Evolutionary conservation across 2,329 filamentous ascomycete genomes (phyloP), one percentile per base, ranked within the genome.

Genomic region (Bipolaris bicolor): DNA sequence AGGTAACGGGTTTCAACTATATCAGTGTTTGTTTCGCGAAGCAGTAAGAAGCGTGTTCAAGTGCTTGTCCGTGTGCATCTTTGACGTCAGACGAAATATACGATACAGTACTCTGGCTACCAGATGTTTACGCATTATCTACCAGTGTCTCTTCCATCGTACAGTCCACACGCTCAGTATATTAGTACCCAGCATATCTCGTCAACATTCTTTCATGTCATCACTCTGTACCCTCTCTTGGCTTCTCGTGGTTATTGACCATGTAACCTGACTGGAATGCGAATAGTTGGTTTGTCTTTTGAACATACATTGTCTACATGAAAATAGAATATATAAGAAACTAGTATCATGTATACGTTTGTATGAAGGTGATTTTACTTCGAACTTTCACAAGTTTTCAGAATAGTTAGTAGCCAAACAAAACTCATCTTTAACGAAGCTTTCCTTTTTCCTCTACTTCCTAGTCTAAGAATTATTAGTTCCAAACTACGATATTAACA

Each of bases 1-100:
- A 65, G 72, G 63, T 75, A 67, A 55, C 46, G 13, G 22, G 29
- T 18, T 43, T 40, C 11, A n/a, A 37, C 26, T 6, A 31, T 31
- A 22, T 7, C 9, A 10, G 20, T 31, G 7, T 39, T 43, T 22
- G 34, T 51, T 43, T 31, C 29, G 16, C 29, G 29, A 31, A 33
- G 40, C 36, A 47, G 22, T 40, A 37, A 26, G n/a, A 39, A 39
- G 54, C 50, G 47, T 52, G 50, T 46, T 36, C 39, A 40, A 49
- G 22, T 43, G 33, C 55, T 49, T 55, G 40, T 11, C 11, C 49
- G 41, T 52, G 16, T 49, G 37, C 56, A 48, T 51, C 40, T 46
- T 43, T 52, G 16, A 15, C 20, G 22, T 29, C 29, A 52, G 37
- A 48, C 43, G 36, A 46, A 36, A 44, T 29, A 54, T 26, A 34